These are phyloP conservation scores for Chernovozyma sophiae-reginae DNA, from an alignment of 1,139 yeast species.

Conservation along the genomic window DNA sequence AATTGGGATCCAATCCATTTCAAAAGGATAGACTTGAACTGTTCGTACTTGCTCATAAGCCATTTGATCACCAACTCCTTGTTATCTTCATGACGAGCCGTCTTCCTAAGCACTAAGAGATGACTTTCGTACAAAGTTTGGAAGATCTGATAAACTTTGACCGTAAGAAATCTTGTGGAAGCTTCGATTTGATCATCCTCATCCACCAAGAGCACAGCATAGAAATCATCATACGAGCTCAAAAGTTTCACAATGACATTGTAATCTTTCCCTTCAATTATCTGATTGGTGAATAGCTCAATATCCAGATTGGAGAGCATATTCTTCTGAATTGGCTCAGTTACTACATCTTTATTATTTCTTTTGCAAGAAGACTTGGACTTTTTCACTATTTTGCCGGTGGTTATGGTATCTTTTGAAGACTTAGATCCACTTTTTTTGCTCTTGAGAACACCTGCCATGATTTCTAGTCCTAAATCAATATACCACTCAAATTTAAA, in stretches of 20 bases:
- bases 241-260: conserved; percentile 50
- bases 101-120: conserved; percentile 35
- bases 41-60: conserved; percentile 57
- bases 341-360: no score
- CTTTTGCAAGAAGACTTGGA: no score
- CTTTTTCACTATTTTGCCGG: no score
- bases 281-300: not conserved
- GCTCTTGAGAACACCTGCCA: no score
- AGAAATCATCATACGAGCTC: conserved; percentile 29
- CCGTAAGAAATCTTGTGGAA: conserved; percentile 45
- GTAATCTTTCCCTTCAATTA: conserved; percentile 20
- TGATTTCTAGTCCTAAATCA: no score
- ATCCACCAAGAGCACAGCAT: conserved; percentile 14
- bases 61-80: conserved; percentile 54
- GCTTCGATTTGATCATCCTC: conserved; percentile 27
- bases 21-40: conserved; percentile 46
- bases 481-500: no score
- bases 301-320: no score
- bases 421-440: no score
- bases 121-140: conserved; percentile 50
- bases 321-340: no score
- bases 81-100: conserved; percentile 18
- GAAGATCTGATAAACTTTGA: conserved; percentile 55
- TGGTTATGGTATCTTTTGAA: no score
- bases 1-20: conserved; percentile 33